Evolutionary conservation across 331 rosid genomes (phyloP).

Genomic region (Acacia concinna): DNA sequence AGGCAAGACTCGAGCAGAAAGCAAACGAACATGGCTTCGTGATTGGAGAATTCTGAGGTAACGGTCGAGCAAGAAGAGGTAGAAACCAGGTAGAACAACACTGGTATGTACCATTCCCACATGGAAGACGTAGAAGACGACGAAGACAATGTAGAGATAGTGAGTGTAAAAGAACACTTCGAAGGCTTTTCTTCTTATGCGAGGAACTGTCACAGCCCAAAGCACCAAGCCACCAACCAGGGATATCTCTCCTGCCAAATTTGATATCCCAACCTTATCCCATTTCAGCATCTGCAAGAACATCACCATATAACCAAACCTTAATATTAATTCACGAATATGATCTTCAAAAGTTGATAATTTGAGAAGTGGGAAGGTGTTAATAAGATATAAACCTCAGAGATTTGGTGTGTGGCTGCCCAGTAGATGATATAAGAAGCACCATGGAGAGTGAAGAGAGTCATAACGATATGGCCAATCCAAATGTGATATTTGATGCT

Average conservation of each 20-base stretch:
- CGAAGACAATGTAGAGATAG: slow-evolving; percentile 56
- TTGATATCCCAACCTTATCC: slow-evolving; percentile 44
- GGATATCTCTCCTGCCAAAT: slow-evolving; percentile 62
- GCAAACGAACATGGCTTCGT: slow-evolving; percentile 29
- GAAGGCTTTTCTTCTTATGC: slow-evolving; percentile 55
- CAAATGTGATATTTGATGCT: slow-evolving; percentile 70
- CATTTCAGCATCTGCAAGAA: slow-evolving; percentile 52
- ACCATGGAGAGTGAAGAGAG: slow-evolving; percentile 65
- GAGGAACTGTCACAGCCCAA: slow-evolving; percentile 57
- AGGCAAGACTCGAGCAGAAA: slow-evolving; percentile 54
- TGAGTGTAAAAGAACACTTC: slow-evolving; percentile 71
- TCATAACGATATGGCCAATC: slow-evolving; percentile 60
- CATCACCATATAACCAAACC: background rate
- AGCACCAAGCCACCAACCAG: slow-evolving; percentile 49
- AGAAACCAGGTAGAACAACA: slow-evolving; percentile 67
- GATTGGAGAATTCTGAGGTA: slow-evolving; percentile 64
- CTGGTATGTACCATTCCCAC: slow-evolving; percentile 46
- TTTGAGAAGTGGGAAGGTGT: background rate
- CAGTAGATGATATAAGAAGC: slow-evolving; percentile 41
- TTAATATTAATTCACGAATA: background rate
- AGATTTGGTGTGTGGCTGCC: slow-evolving; percentile 37
- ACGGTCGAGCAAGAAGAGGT: slow-evolving; percentile 73
- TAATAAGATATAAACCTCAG: too few relatives aligned
- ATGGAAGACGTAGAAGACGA: slow-evolving; percentile 64
- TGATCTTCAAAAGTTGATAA: background rate